Evolutionary conservation across 129 eudicot species (phyloP), one percentile per base, ranked within the genome.

Genomic region (Artemisia argyi): DNA sequence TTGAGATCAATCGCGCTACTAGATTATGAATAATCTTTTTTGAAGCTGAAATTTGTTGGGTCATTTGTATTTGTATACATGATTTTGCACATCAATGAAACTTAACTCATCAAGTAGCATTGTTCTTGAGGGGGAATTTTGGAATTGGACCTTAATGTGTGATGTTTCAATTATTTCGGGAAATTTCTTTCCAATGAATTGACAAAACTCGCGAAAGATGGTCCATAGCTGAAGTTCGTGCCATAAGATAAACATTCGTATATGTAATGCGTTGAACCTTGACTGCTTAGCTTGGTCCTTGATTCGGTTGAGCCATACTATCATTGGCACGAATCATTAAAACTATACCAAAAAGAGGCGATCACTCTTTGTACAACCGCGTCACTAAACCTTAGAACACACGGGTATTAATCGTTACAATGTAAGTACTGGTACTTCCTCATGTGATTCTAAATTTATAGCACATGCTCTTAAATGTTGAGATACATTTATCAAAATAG

Each of bases 11-110:
- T 26, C 14, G 46, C 16, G 4, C 52, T 68, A 60, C 52, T 35
- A 15, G 47, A n/a, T 42, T 47, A 19, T 71, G 67, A 19, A 16
- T 24, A 22, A 17, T 68, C 53, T 28, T n/a, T 39, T 24, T 67
- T 44, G 48, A 46, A 14, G 24, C 12, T 15, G n/a, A 19, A 24
- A 12, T 59, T 20, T 22, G 30, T 59, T 46, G 16, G 60, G 48
- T 59, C 54, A 49, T 60, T n/a, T 61, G 68, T 46, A 39, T 59
- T 7, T 42, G 19, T 60, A 19, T 60, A 72, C 14, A 59, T 60
- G 59, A 26, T 60, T 60, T 22, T 72, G 59, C 49, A 57, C 42
- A 46, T 71, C 28, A 58, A 19, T 42, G 11, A 39, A 24, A 44
- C 19, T 44, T 20, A 3, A 56, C 52, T 71, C 15, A 3, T 60